Evolutionary conservation across 2,329 filamentous ascomycete genomes (phyloP), one percentile per base, ranked within the genome.

Genomic region (Ophiostoma montium): DNA sequence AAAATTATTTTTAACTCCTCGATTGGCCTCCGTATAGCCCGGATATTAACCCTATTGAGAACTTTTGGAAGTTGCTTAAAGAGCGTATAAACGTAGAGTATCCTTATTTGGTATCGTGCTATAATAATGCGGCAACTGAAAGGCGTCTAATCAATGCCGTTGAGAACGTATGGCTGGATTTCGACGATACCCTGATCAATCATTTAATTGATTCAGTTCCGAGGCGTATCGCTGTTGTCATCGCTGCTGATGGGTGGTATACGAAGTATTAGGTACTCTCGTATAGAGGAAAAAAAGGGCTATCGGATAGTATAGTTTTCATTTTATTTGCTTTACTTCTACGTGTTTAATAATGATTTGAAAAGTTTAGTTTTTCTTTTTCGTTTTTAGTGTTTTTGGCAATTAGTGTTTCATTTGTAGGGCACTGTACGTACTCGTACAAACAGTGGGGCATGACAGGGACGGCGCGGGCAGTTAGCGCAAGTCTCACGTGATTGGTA

Each of bases 401-500:
- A 11, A 27, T 43, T 18, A 39, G 19, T 11, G 27, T 44, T 42
- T 44, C 16, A 32, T 41, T 30, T 27, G 30, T 47, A 38, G 3
- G 11, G 6, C 32, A 13, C 11, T 27, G 9, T 36, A 42, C 8
- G 27, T 36, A n/a, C n/a, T n/a, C 36, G 12, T 4, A 11, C 21
- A n/a, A 16, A 21, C 5, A 19, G 38, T 41, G 38, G 38, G 21
- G 38, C 21, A 41, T 9, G 5, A 7, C 15, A 18, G 33, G 13
- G 13, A 8, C n/a, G 15, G 39, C 9, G 30, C 16, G 2, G 8
- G 30, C 11, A 3, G 15, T n/a, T 42, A 42, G 39, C 21, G 39
- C 16, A 15, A 12, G 3, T n/a, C n/a, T 6, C 39, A 42, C 49
- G 49, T 51, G 49, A 51, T 5, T 27, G 15, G 15, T n/a, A n/a